Evolutionary conservation across 306 rosid species (phyloP), one percentile per base, ranked within the genome.

Genomic region (Herpetospermum pedunculosum): DNA sequence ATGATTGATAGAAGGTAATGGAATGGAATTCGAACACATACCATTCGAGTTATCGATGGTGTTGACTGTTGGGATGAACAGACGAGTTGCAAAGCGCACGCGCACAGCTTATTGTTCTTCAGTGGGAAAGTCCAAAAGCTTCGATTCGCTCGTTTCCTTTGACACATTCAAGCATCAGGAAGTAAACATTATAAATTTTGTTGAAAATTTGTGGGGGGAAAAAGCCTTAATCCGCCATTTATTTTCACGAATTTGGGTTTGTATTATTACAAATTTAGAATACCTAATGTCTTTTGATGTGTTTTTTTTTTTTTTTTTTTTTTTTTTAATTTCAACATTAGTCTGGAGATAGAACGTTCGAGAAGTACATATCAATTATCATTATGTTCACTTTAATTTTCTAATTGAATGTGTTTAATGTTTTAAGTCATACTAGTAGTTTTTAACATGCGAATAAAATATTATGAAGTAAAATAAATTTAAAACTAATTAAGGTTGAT

Each of bases 91-190:
- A 44, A 44, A 44, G 37, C 73, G 15, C 38, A 13, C 15, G 73
- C 38, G 73, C 38, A 25, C 54, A 26, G 73, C 38, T 43, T 43
- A 44, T 69, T 69, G 15, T 43, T 64, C 72, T 40, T 5, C 55
- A 69, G 73, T 68, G 38, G 37, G 73, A 44, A 69, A 41, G 73
- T 69, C 73, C 55, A 69, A 69, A 69, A 69, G 73, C 73, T 69
- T 44, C 55, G 73, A 69, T 43, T 43, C 73, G 54, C 54, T 69
- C 55, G n/a, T 40, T 67, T 67, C 48, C 18, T 63, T 63, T 37
- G 64, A 29, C 64, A 25, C 35, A 57, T 57, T 28, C 28, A 1
- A 47, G 47, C 18, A 19, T 37, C n/a, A 18, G 0, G 37, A 57
- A 57, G 37, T 16, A 30, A 62, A 63, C 18, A 37, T 63, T 63